Base-by-base conservation (phyloP, 306 rosid genomes). In the Gastrolobium villosum region DNA sequence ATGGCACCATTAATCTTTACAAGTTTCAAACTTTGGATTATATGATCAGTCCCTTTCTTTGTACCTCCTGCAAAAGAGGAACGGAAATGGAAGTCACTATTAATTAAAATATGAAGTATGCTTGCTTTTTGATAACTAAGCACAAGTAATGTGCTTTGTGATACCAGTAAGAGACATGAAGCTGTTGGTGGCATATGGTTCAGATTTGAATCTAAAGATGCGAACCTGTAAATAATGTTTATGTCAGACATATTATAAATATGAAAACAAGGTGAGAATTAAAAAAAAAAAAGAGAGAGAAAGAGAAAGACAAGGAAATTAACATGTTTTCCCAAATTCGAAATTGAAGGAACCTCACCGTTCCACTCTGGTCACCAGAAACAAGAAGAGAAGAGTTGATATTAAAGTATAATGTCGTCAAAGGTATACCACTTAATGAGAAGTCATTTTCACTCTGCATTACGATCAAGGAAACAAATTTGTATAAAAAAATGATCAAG, bases 351-450 rank as follows among this genome's bases (percentile, higher is more conserved):
- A 72, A 83, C 65, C 86, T 89, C 77, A 95, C 99, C 88, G 39
- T 89, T 89, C 99, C 99, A 80, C 86, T 87, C 36, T 91, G 86
- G 76, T 95, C 97, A 77, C 99, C 99, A 56, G 99, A 87, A 84
- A 91, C 88, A 84, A 92, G 87, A 86, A 91, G 88, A 53, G 66
- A 88, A 30, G 89, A 80, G 65, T 78, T 87, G 74, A 64, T 77
- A 77, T 92, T 84, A n/a, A 91, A 87, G 72, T 71, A 81, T 83
- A 95, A 87, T n/a, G 93, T 86, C 10, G 99, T 91, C 83, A 95
- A 57, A 37, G 97, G 86, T 83, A 86, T 80, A 45, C 97, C 97
- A 61, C 97, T 94, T 77, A 79, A n/a, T 10, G 97, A 90, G 75
- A 81, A 83, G 62, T 94, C 99, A 56, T 91, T 88, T 80, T 94